Evolutionary conservation across 495 filamentous ascomycete species (phyloP).

Genomic region (Tuber brumale): DNA sequence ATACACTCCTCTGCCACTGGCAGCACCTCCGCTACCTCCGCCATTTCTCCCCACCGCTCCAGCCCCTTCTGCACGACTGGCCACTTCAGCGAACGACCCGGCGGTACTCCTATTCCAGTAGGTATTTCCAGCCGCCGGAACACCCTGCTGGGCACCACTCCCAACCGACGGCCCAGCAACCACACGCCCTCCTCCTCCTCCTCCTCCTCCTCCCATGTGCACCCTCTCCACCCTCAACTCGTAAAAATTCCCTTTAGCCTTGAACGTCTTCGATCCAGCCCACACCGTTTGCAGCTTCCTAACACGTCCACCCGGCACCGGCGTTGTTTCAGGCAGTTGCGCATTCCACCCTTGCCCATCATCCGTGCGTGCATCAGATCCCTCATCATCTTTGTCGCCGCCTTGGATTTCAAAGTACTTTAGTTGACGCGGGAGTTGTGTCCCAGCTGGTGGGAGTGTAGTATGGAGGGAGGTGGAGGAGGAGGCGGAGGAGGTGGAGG

Average conservation of each 20-base stretch:
- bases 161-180: not conserved
- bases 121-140: not conserved
- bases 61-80: not conserved
- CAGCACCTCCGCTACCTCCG: not conserved
- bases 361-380: not conserved
- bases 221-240: slow-evolving; percentile 3
- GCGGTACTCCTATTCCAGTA: not conserved
- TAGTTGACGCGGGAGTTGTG: not conserved
- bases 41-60: not conserved
- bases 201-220: not conserved
- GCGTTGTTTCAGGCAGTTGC: not conserved
- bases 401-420: not conserved
- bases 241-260: slow-evolving; percentile 4
- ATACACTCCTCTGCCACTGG: not conserved
- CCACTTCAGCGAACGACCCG: not conserved
- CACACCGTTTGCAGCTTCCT: not conserved
- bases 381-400: not conserved
- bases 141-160: not conserved
- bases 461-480: not conserved
- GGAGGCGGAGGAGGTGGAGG: not conserved
- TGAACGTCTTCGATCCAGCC: not conserved
- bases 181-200: not conserved
- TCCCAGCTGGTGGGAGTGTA: not conserved
- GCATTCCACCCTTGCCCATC: not conserved
- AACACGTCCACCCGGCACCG: not conserved